Percentiles rank a stretch among this genome's conserved stretches.
These are phyloP conservation scores for Paraglomus brasilianum DNA, from an alignment of 192 early-diverging fungal genomes.

Conservation along the genomic window DNA sequence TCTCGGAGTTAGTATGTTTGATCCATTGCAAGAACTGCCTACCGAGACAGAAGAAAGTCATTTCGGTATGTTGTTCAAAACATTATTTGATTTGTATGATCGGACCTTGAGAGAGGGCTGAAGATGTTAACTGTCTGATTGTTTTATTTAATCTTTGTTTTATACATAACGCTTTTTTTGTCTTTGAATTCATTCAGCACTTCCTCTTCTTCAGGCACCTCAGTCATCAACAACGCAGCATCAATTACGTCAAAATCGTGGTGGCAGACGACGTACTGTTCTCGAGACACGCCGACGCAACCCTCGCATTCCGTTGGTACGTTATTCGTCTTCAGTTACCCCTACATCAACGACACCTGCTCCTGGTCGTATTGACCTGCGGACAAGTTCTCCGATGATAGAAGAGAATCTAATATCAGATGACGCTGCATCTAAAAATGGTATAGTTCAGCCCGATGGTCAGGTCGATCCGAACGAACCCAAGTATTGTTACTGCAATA, in stretches of 20 bases:
- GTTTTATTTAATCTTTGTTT: too few relatives aligned
- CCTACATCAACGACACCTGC: neutral
- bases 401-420: neutral
- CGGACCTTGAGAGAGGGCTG: too few relatives aligned
- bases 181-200: too few relatives aligned
- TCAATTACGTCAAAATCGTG: too few relatives aligned
- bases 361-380: neutral
- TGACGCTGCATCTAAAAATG: neutral
- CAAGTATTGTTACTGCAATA: conserved; percentile 19
- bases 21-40: neutral
- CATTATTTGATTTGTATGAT: too few relatives aligned
- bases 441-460: neutral
- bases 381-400: neutral
- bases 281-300: neutral
- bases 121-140: too few relatives aligned
- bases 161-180: too few relatives aligned
- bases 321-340: neutral
- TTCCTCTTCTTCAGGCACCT: too few relatives aligned
- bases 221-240: too few relatives aligned
- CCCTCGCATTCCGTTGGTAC: neutral
- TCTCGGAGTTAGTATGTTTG: neutral
- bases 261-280: too few relatives aligned
- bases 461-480: neutral
- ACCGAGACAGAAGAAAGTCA: neutral
- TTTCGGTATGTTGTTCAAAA: neutral